Conservation (phyloP, 2,329 filamentous ascomycete genomes). For the Cercospora berteroae region DNA sequence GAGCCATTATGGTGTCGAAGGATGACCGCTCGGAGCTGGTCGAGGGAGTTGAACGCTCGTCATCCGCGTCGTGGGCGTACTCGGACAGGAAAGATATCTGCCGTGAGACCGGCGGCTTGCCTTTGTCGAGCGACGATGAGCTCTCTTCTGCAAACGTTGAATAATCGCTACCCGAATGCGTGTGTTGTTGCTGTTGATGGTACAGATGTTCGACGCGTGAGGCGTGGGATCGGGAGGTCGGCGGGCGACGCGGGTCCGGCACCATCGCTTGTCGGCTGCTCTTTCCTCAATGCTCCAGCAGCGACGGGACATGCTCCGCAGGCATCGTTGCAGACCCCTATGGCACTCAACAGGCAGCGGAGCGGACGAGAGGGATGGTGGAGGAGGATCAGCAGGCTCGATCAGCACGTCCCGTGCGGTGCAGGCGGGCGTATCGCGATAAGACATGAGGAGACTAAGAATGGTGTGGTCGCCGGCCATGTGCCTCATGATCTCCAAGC, state of each 20-base stretch:
- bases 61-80: constrained; percentile 25
- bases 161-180: constrained; percentile 3
- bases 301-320: neutral
- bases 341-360: neutral
- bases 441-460: constrained; percentile 3
- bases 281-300: constrained; percentile 3
- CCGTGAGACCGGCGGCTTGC: constrained; percentile 9
- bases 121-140: constrained; percentile 6
- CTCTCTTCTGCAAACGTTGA: neutral
- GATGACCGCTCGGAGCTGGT: constrained; percentile 13
- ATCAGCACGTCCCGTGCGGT: neutral
- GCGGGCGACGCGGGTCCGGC: constrained; percentile 1
- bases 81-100: constrained; percentile 14
- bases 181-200: neutral
- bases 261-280: constrained; percentile 3
- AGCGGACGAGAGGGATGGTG: neutral
- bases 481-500: constrained; percentile 13
- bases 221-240: neutral
- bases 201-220: neutral
- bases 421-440: constrained; percentile 15
- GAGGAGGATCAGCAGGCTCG: neutral
- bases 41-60: constrained; percentile 24
- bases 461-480: constrained; percentile 1
- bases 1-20: constrained; percentile 20
- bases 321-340: neutral